Percentiles rank a stretch among this genome's conserved stretches.
phyloP scores from a whole-genome alignment of 83 land plant species.

The Thuja plicata region DNA sequence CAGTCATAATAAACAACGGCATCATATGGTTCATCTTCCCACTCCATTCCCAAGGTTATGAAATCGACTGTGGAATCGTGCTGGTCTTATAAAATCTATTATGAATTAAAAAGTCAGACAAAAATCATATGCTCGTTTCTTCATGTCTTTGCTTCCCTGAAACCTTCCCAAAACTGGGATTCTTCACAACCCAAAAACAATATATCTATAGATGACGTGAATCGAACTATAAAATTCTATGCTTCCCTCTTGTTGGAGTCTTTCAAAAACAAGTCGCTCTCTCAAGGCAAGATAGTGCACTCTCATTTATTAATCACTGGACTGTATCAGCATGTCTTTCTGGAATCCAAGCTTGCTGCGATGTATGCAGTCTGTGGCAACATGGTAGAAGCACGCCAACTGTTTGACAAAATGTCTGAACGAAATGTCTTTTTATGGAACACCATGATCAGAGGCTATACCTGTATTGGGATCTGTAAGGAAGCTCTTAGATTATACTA shows the following conservation, averaged over 20 bases:
- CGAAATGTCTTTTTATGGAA: slow-evolving; percentile 16
- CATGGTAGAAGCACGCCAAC: slow-evolving; percentile 20
- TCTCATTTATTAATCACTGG: neutral
- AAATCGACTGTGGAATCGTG: neutral
- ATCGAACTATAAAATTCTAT: neutral
- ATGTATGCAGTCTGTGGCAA: slow-evolving; percentile 28
- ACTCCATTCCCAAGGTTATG: neutral
- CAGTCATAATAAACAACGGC: neutral
- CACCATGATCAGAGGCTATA: slow-evolving; percentile 30
- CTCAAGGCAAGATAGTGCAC: neutral
- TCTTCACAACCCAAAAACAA: neutral
- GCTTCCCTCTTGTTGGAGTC: neutral
- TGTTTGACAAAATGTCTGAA: slow-evolving; percentile 42
- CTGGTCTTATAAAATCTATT: neutral
- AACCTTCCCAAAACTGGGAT: neutral
- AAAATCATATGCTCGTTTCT: neutral
- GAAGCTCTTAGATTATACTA: slow-evolving; percentile 30
- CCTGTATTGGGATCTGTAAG: neutral
- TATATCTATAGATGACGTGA: neutral
- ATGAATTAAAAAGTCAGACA: neutral
- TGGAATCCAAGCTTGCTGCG: slow-evolving; percentile 18
- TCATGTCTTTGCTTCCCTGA: neutral
- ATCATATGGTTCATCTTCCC: neutral
- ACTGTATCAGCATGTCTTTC: neutral
- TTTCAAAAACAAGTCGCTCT: neutral